These are phyloP conservation scores for Nicotiana otophora DNA, from an alignment of 257 asterid species.

Conservation along the genomic window DNA sequence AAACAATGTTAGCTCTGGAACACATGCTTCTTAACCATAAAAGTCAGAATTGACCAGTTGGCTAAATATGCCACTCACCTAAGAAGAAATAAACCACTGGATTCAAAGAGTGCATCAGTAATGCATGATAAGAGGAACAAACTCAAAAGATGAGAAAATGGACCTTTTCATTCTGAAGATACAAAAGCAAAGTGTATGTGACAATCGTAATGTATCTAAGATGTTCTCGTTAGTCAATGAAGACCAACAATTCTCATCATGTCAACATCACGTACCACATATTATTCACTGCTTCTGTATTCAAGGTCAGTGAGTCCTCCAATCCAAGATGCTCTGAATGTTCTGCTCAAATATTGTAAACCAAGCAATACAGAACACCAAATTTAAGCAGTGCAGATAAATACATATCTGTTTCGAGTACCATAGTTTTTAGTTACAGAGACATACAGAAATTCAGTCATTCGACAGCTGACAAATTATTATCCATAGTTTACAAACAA, in stretches of 20 bases:
- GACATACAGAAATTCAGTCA: neutral
- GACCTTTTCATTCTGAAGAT: neutral
- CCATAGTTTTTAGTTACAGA: neutral
- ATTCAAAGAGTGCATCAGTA: neutral
- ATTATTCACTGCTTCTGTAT: neutral
- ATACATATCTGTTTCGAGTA: neutral
- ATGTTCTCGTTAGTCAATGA: neutral
- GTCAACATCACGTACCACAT: neutral
- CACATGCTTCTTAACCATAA: neutral
- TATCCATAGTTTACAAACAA: neutral
- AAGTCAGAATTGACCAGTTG: neutral
- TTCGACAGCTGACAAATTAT: neutral
- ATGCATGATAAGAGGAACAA: neutral
- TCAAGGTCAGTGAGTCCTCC: neutral
- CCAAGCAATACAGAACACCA: neutral
- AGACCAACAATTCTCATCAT: neutral
- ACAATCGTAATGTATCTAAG: neutral
- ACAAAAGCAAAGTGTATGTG: neutral
- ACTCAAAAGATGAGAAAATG: neutral
- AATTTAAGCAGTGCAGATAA: neutral
- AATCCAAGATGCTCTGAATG: neutral
- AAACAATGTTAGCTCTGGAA: neutral
- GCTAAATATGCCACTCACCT: neutral
- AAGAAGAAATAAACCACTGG: neutral
- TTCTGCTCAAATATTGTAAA: conserved; percentile 2